These are phyloP conservation scores for Pavlovales sp. DNA, from an alignment of 208 protist genomes.

Conservation along the genomic window DNA sequence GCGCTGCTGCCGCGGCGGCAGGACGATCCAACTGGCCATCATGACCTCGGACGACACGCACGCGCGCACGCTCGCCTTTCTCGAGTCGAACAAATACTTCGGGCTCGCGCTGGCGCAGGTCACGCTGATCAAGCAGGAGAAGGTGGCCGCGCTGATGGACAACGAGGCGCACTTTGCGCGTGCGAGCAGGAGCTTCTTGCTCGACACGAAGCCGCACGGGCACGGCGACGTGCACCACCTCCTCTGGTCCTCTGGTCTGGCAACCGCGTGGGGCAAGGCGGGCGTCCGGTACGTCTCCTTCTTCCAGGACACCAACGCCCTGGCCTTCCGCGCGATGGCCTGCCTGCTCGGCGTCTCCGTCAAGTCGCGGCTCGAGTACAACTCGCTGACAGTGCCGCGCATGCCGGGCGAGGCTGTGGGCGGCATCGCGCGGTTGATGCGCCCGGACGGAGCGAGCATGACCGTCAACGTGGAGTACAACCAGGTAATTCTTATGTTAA, in stretches of 20 bases:
- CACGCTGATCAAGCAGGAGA: constrained; percentile 77
- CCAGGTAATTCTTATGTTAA: too few relatives aligned
- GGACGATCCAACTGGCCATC: constrained; percentile 74
- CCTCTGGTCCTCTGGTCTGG: constrained; percentile 63
- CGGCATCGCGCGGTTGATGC: constrained; percentile 58
- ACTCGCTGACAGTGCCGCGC: constrained; percentile 80
- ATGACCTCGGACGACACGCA: constrained; percentile 89
- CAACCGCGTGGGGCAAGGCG: constrained; percentile 50
- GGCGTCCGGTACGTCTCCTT: constrained; percentile 76
- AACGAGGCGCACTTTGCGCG: constrained; percentile 51
- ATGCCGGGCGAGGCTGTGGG: constrained; percentile 72
- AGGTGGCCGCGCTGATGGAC: constrained; percentile 77
- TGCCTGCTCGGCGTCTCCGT: constrained; percentile 74
- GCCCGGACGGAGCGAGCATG: constrained; percentile 6
- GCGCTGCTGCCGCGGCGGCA: constrained; percentile 40
- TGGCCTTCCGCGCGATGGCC: constrained; percentile 68
- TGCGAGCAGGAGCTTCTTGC: constrained; percentile 8
- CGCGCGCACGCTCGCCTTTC: constrained; percentile 68
- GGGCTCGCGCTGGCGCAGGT: constrained; percentile 60
- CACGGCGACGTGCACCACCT: constrained; percentile 87
- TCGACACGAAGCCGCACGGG: constrained; percentile 80
- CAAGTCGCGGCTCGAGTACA: constrained; percentile 69
- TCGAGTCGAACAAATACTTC: constrained; percentile 64
- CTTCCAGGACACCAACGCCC: constrained; percentile 86
- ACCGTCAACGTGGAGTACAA: constrained; percentile 67